Percentiles rank a stretch among this genome's conserved stretches.
phyloP scores from a whole-genome alignment of 208 protist species.

The Zelonia costaricensis region DNA sequence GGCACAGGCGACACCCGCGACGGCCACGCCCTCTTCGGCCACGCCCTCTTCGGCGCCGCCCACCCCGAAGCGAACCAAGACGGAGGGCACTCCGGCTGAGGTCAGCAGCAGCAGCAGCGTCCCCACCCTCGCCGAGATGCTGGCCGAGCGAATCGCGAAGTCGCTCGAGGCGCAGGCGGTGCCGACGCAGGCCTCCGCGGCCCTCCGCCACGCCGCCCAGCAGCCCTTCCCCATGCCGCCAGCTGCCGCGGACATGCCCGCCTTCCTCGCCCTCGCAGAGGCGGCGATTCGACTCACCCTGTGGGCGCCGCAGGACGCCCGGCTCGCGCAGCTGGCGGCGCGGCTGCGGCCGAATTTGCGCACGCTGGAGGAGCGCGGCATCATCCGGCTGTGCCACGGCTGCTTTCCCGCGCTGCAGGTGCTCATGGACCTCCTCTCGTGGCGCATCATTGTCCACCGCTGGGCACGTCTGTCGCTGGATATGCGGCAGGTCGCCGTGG shows the following conservation, averaged over 20 bases:
- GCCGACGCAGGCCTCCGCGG: not conserved
- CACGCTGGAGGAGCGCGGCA: constrained; percentile 31
- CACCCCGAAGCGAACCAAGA: not conserved
- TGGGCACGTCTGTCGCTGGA: constrained; percentile 38
- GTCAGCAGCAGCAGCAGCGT: too few species aligned
- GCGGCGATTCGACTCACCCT: constrained; percentile 48
- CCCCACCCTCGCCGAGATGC: constrained; percentile 6
- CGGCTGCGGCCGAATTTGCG: constrained; percentile 38
- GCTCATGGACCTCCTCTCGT: constrained; percentile 63
- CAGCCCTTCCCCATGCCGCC: constrained; percentile 35
- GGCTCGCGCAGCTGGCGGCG: constrained; percentile 21
- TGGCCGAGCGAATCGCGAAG: constrained; percentile 14
- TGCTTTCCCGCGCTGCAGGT: constrained; percentile 50
- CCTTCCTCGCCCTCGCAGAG: constrained; percentile 49
- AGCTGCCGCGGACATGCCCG: constrained; percentile 16
- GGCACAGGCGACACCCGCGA: too few species aligned
- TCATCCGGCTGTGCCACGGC: constrained; percentile 26
- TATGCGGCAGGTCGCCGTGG: constrained; percentile 20
- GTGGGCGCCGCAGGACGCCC: constrained; percentile 21
- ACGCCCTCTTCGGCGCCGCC: not conserved
- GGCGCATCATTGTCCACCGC: constrained; percentile 39
- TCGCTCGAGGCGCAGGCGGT: constrained; percentile 2
- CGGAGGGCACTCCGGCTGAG: not conserved
- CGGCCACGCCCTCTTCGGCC: not conserved
- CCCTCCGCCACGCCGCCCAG: constrained; percentile 24